Conservation (phyloP, 257 asterid species). For the Nicotiana attenuata region DNA sequence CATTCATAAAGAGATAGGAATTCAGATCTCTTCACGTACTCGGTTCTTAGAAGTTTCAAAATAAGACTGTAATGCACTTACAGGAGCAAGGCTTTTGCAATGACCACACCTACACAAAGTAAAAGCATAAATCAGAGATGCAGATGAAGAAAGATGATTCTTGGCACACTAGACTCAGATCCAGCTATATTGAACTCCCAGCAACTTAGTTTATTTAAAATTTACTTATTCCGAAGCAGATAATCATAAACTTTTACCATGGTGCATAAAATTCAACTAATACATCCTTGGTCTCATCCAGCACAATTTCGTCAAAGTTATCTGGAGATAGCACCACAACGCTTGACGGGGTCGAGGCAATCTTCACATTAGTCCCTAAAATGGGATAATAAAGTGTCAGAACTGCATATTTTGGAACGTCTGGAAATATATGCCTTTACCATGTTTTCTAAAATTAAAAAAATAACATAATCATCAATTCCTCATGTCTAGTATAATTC, state of each 20-base stretch:
- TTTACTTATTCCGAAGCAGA: neutral
- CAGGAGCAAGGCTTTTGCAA: slow-evolving; percentile 93
- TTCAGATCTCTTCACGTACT: slow-evolving; percentile 9
- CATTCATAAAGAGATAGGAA: slow-evolving; percentile 17
- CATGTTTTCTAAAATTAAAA: neutral
- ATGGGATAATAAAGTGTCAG: neutral
- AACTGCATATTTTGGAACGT: slow-evolving; percentile 4
- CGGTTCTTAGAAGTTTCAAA: slow-evolving; percentile 11
- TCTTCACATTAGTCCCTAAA: slow-evolving; percentile 83
- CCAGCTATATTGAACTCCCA: neutral
- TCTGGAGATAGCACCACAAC: slow-evolving; percentile 71
- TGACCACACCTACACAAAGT: slow-evolving; percentile 88
- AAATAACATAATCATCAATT: neutral
- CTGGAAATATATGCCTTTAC: neutral
- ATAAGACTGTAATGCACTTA: slow-evolving; percentile 40
- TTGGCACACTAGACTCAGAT: neutral
- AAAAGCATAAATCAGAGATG: slow-evolving; percentile 22
- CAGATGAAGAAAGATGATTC: neutral
- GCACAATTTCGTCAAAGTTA: slow-evolving; percentile 73
- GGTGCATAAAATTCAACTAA: slow-evolving; percentile 97
- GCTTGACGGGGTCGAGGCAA: slow-evolving; percentile 63
- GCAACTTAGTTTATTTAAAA: neutral
- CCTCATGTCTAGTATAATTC: neutral
- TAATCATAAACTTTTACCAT: slow-evolving; percentile 44
- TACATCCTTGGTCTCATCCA: slow-evolving; percentile 72